Evolutionary conservation across 768 basidiomycete species (phyloP).

Genomic region (Pleurotus tuoliensis): DNA sequence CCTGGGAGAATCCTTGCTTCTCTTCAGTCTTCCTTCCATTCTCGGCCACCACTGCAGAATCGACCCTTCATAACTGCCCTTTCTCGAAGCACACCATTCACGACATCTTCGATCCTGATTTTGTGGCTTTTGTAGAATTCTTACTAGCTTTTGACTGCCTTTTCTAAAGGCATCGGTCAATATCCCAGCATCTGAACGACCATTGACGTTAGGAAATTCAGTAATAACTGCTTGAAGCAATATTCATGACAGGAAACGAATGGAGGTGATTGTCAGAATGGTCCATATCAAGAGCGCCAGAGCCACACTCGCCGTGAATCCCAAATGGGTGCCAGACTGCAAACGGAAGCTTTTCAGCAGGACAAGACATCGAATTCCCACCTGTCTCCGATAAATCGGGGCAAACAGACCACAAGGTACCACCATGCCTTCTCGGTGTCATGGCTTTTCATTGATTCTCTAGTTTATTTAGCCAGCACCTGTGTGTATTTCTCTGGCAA

Average conservation of each 20-base stretch:
- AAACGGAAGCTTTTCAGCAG: background rate
- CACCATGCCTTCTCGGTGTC: background rate
- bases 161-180: background rate
- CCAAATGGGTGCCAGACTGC: no score
- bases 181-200: background rate
- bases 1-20: conserved; percentile 6
- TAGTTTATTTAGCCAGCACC: background rate
- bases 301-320: no score
- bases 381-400: background rate
- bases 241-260: background rate
- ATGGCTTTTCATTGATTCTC: background rate
- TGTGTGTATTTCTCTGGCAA: no score
- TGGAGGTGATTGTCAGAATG: background rate
- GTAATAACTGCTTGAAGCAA: background rate
- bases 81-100: conserved; percentile 1
- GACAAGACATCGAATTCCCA: background rate
- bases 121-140: background rate
- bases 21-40: background rate
- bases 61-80: conserved; percentile 7
- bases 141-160: no score
- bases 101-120: background rate
- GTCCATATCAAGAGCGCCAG: no score
- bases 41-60: background rate
- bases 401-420: background rate
- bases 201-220: background rate